Conservation (phyloP, 768 basidiomycete species). For the Lactarius pseudohatsudake region DNA sequence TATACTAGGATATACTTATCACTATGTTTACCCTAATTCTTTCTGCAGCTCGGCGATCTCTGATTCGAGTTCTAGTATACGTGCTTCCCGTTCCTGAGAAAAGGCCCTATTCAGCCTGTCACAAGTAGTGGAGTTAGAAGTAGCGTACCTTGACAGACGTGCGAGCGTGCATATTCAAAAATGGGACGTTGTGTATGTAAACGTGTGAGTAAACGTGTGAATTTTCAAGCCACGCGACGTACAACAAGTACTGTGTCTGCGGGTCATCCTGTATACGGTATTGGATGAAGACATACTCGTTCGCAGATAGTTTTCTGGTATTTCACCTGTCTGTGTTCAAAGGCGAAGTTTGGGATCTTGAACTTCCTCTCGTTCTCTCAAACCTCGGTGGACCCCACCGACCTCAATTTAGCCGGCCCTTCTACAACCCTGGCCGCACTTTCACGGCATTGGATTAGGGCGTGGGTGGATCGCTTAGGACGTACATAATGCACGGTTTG, state of each 20-base stretch:
- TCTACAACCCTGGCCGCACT: no score
- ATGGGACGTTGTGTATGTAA: not conserved
- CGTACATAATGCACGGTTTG: no score
- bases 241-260: not conserved
- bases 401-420: no score
- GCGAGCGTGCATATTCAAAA: slow-evolving; percentile 23
- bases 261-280: no score
- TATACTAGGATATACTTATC: not conserved
- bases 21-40: slow-evolving; percentile 16
- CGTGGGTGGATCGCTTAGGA: no score
- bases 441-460: no score
- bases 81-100: slow-evolving; percentile 22
- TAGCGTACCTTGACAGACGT: slow-evolving; percentile 20
- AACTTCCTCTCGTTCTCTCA: no score
- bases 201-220: not conserved
- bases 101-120: not conserved
- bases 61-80: slow-evolving; percentile 24
- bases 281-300: no score
- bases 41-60: slow-evolving; percentile 22
- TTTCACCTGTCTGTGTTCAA: no score
- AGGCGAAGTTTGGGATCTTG: no score
- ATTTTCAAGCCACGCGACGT: not conserved
- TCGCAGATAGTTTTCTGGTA: no score
- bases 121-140: not conserved
- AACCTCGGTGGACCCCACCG: no score